Conservation (phyloP, 306 rosid genomes). For the Lablab purpureus region DNA sequence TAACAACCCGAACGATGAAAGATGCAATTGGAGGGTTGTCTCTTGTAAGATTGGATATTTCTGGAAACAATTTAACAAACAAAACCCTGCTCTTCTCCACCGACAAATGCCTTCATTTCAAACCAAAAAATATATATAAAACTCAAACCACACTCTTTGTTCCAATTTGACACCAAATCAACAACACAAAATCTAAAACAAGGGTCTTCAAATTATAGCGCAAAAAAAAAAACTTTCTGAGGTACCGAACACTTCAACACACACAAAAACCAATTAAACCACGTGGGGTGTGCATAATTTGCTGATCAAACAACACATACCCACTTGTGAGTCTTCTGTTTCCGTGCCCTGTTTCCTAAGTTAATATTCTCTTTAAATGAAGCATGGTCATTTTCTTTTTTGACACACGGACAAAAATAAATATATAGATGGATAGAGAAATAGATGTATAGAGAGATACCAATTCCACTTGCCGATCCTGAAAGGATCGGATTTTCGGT, state of each 20-base stretch:
- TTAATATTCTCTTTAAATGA: neutral
- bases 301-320: constrained; percentile 22
- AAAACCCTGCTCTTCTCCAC: constrained; percentile 88
- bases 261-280: neutral
- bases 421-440: neutral
- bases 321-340: constrained; percentile 23
- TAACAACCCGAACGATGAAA: constrained; percentile 75
- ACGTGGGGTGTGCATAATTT: constrained; percentile 12
- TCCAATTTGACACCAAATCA: neutral
- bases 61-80: constrained; percentile 83
- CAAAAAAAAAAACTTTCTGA: neutral
- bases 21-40: constrained; percentile 95
- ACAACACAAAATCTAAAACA: neutral
- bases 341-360: neutral
- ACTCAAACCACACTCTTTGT: constrained; percentile 5
- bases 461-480: constrained; percentile 97
- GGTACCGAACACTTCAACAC: constrained; percentile 6
- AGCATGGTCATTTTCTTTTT: constrained; percentile 8
- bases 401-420: too few relatives aligned
- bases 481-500: constrained; percentile 99
- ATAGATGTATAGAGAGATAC: constrained; percentile 46
- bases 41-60: constrained; percentile 81
- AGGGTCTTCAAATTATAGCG: neutral
- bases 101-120: constrained; percentile 85
- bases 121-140: neutral